Percentiles rank a stretch among this genome's conserved stretches.
These are phyloP conservation scores for Talaromyces rugulosus DNA, from an alignment of 2,329 filamentous ascomycete genomes.

Conservation along the genomic window DNA sequence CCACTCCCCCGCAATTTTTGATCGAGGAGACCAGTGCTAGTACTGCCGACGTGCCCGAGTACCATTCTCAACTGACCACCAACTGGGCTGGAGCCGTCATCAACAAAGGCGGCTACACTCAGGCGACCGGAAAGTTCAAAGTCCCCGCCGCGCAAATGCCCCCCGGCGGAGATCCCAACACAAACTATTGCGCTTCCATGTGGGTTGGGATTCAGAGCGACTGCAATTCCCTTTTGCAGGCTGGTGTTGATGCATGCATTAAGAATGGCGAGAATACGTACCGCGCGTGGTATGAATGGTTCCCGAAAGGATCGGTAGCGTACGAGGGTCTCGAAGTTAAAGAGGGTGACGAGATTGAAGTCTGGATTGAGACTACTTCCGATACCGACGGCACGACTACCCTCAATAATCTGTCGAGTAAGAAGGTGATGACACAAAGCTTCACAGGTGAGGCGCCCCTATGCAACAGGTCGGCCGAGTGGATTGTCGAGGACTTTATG, in stretches of 20 bases:
- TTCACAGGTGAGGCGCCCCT: slow-evolving; percentile 1
- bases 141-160: background rate
- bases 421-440: background rate
- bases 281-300: slow-evolving; percentile 10
- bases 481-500: slow-evolving; percentile 10
- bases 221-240: slow-evolving; percentile 6
- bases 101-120: background rate
- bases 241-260: slow-evolving; percentile 10
- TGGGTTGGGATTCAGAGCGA: slow-evolving; percentile 43
- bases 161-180: slow-evolving; percentile 3
- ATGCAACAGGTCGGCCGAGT: slow-evolving; percentile 7
- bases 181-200: slow-evolving; percentile 57
- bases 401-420: slow-evolving; percentile 2
- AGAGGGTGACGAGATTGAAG: slow-evolving; percentile 8
- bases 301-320: background rate
- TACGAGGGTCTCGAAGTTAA: slow-evolving; percentile 5
- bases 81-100: slow-evolving; percentile 10
- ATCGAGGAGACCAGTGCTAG: background rate
- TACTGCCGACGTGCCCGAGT: background rate
- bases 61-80: background rate
- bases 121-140: slow-evolving; percentile 1
- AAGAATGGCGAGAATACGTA: background rate
- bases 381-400: background rate
- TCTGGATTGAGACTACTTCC: slow-evolving; percentile 3
- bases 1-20: background rate